A percentile compares a stretch with the other conserved stretches of the same genome.
Evolutionary conservation across 2,329 filamentous ascomycete genomes (phyloP).

Genomic region (Helicocarpus griseus): DNA sequence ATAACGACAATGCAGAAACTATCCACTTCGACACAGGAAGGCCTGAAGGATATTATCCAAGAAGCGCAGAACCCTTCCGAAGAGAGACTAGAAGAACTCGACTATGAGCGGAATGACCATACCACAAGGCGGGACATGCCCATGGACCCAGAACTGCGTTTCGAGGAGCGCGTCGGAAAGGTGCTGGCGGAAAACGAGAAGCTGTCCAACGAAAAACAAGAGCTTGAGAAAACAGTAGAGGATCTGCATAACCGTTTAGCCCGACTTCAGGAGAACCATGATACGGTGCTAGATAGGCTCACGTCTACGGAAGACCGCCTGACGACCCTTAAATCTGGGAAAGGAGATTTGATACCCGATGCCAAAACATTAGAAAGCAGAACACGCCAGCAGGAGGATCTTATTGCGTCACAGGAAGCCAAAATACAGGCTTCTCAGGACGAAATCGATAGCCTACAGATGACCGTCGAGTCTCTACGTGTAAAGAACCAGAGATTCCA

Average conservation of each 20-base stretch:
- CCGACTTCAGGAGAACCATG: constrained; percentile 43
- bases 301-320: constrained; percentile 40
- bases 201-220: constrained; percentile 42
- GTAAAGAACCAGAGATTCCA: constrained; percentile 37
- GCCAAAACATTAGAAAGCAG: constrained; percentile 31
- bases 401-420: constrained; percentile 61
- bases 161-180: constrained; percentile 40
- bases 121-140: constrained; percentile 24
- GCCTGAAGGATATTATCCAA: constrained; percentile 38
- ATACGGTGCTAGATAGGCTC: constrained; percentile 35
- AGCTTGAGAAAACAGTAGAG: constrained; percentile 36
- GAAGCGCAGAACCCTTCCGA: constrained; percentile 35
- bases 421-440: constrained; percentile 47
- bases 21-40: constrained; percentile 34
- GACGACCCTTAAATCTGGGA: constrained; percentile 43
- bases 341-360: constrained; percentile 39
- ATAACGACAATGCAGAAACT: constrained; percentile 40
- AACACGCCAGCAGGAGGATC: constrained; percentile 54
- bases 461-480: constrained; percentile 35
- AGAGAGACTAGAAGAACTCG: constrained; percentile 25
- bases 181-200: constrained; percentile 50
- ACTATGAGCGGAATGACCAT: constrained; percentile 27
- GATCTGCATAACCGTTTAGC: constrained; percentile 53
- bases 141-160: constrained; percentile 37
- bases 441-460: constrained; percentile 35